Percentiles rank a stretch among this genome's conserved stretches.
These are phyloP conservation scores for Linanthus parryae DNA, from an alignment of 148 eudicot genomes.

Conservation along the genomic window DNA sequence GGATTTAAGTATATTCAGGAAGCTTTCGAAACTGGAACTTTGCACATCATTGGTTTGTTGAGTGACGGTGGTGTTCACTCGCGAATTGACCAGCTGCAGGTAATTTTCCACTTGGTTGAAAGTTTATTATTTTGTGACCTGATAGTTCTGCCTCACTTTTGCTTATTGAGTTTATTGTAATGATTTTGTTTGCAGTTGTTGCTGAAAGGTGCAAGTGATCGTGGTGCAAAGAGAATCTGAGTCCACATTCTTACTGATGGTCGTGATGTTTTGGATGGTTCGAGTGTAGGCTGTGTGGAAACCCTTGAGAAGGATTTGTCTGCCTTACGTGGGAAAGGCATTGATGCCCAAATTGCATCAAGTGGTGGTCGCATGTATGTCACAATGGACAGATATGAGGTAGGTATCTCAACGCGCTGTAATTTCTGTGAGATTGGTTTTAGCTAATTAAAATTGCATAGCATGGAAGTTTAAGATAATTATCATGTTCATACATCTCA, in stretches of 20 bases:
- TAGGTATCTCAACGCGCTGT: slow-evolving; percentile 18
- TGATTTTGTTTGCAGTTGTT: slow-evolving; percentile 49
- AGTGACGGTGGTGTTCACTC: slow-evolving; percentile 99
- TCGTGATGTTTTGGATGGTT: slow-evolving; percentile 95
- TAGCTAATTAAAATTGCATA: not conserved
- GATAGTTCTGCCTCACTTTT: not conserved
- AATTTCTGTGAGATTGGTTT: not conserved
- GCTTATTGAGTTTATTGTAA: not conserved
- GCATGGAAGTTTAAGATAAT: not conserved
- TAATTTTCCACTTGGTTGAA: slow-evolving; percentile 10
- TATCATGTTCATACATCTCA: not conserved
- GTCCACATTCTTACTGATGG: slow-evolving; percentile 88
- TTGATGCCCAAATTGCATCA: slow-evolving; percentile 90
- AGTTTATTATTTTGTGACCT: not conserved
- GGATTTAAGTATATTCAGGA: slow-evolving; percentile 83
- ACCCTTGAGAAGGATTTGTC: slow-evolving; percentile 78
- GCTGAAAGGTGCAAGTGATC: slow-evolving; percentile 75
- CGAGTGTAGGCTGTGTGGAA: slow-evolving; percentile 82
- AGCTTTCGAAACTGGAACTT: slow-evolving; percentile 53
- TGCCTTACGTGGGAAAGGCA: slow-evolving; percentile 58
- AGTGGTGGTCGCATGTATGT: slow-evolving; percentile 98
- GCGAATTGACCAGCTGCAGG: slow-evolving; percentile 90
- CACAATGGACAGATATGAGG: slow-evolving; percentile 98
- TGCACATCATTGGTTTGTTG: slow-evolving; percentile 85
- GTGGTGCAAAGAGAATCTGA: slow-evolving; percentile 83